Conservation (phyloP, 768 basidiomycete genomes). For the Rhizopogon sp. region DNA sequence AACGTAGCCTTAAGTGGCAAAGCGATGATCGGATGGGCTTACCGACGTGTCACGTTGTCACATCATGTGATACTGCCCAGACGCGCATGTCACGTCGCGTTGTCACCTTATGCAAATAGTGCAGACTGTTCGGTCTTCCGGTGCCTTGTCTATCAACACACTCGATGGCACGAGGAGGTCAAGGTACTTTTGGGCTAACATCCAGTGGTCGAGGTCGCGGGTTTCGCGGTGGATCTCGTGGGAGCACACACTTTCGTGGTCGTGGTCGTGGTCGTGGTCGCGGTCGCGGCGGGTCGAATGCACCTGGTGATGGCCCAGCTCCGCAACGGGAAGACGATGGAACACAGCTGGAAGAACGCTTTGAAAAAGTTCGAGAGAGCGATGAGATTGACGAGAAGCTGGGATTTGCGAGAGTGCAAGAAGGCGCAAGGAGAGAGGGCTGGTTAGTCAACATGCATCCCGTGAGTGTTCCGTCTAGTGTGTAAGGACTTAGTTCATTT, state of each 20-base stretch:
- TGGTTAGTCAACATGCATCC: constrained; percentile 99
- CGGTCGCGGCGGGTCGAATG: constrained; percentile 29
- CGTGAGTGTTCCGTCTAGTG: constrained; percentile 41
- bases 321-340: constrained; percentile 86
- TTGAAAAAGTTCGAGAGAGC: constrained; percentile 67
- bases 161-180: constrained; percentile 40
- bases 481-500: background rate
- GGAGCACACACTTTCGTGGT: constrained; percentile 35
- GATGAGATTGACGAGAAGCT: constrained; percentile 95
- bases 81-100: constrained; percentile 1
- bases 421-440: constrained; percentile 74
- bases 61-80: background rate
- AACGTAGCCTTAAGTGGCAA: too few relatives aligned
- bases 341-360: constrained; percentile 77
- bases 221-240: constrained; percentile 32
- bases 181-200: constrained; percentile 52
- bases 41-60: background rate
- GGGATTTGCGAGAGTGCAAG: constrained; percentile 78
- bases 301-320: constrained; percentile 40
- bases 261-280: constrained; percentile 44
- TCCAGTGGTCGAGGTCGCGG: constrained; percentile 38
- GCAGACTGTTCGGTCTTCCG: background rate
- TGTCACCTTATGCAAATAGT: background rate
- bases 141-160: background rate
- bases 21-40: too few relatives aligned